phyloP scores from a whole-genome alignment of 768 basidiomycete genomes.

The Psilocybe azurescens region DNA sequence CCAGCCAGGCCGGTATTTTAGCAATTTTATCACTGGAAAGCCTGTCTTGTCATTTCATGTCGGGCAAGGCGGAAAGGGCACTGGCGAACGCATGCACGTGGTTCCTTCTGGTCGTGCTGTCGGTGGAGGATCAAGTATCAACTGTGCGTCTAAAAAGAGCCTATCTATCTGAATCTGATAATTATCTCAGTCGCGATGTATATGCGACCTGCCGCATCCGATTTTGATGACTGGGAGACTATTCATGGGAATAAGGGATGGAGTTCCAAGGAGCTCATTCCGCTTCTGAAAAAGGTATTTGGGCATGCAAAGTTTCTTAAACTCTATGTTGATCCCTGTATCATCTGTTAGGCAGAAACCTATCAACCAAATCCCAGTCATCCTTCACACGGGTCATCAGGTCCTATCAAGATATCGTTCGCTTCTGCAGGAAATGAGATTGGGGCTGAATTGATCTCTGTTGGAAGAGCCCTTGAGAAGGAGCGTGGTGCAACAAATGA shows the following conservation, averaged over 20 bases:
- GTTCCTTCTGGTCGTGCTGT: conserved; percentile 54
- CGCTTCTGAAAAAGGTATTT: conserved; percentile 59
- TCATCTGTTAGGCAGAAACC: conserved; percentile 41
- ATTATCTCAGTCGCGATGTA: conserved; percentile 51
- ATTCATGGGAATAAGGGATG: conserved; percentile 61
- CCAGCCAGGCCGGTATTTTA: conserved; percentile 58
- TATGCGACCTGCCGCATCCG: conserved; percentile 61
- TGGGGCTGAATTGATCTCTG: conserved; percentile 50
- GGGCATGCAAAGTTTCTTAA: neutral
- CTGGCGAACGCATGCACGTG: conserved; percentile 47
- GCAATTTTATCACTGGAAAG: conserved; percentile 42
- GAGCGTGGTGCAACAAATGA: conserved; percentile 49
- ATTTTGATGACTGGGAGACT: conserved; percentile 68
- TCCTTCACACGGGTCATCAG: conserved; percentile 50
- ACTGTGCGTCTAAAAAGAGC: conserved; percentile 44
- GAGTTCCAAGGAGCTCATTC: conserved; percentile 61
- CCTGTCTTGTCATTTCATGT: conserved; percentile 51
- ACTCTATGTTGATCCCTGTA: neutral
- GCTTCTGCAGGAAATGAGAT: conserved; percentile 44
- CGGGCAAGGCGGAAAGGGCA: conserved; percentile 43
- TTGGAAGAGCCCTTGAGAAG: conserved; percentile 53
- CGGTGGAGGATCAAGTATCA: conserved; percentile 68
- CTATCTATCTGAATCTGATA: neutral
- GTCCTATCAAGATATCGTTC: conserved; percentile 56
- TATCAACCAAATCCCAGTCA: conserved; percentile 33